A percentile compares a stretch with the other conserved stretches of the same genome.
Evolutionary conservation across 192 early-diverging fungal genomes (phyloP).

Genomic region (Coemansia sp.): DNA sequence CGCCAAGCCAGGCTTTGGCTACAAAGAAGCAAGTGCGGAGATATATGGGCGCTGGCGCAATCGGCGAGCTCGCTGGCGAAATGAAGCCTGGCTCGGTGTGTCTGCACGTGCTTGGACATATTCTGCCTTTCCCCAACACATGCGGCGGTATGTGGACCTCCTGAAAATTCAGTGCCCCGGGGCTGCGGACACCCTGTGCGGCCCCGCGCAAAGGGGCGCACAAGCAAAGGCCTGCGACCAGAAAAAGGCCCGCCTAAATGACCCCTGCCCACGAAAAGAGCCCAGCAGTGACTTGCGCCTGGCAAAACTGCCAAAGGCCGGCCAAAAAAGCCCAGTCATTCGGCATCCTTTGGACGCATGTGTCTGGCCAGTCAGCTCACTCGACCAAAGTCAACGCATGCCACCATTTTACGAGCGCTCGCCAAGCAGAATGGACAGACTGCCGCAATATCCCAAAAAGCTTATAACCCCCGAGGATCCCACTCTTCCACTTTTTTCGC

Average conservation of each 20-base stretch:
- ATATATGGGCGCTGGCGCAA: background rate
- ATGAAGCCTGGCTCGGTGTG: background rate
- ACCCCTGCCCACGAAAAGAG: background rate
- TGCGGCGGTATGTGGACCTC: slow-evolving; percentile 7
- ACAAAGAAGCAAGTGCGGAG: background rate
- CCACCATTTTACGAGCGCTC: background rate
- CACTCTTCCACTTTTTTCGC: slow-evolving; percentile 14
- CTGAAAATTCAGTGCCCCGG: background rate
- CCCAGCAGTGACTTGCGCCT: background rate
- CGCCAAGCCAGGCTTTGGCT: background rate
- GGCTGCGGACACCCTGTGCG: background rate
- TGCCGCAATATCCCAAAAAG: slow-evolving; percentile 5
- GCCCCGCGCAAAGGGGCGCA: background rate
- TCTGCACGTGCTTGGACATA: slow-evolving; percentile 10
- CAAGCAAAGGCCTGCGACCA: background rate
- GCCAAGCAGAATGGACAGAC: background rate
- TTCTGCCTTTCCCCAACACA: slow-evolving; percentile 6
- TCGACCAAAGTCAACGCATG: slow-evolving; percentile 11
- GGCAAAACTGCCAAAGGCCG: background rate
- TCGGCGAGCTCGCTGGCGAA: background rate
- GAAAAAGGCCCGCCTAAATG: background rate
- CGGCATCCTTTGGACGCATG: background rate
- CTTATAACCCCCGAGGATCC: slow-evolving; percentile 14
- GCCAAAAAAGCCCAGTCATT: background rate
- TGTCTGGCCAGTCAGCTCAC: background rate